Evolutionary conservation across 805 yeast species (phyloP).

Genomic region (Saccharomycopsis fermentans): DNA sequence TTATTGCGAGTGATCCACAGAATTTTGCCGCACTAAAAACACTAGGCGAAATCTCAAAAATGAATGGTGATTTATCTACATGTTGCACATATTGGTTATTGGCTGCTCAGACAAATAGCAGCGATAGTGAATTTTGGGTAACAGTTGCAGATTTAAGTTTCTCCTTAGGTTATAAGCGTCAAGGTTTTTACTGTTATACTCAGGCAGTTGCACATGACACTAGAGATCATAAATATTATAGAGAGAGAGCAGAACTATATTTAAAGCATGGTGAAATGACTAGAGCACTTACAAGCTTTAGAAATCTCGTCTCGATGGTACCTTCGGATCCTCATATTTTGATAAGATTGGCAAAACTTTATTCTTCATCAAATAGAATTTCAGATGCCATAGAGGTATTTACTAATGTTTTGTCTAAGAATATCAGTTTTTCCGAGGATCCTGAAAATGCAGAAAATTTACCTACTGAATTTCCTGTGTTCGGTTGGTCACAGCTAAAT

Average conservation of each 20-base stretch:
- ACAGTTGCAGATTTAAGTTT: slow-evolving; percentile 60
- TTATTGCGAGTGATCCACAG: slow-evolving; percentile 65
- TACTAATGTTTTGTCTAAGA: slow-evolving; percentile 49
- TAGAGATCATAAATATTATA: slow-evolving; percentile 44
- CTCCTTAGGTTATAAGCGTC: slow-evolving; percentile 58
- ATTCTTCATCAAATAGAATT: slow-evolving; percentile 43
- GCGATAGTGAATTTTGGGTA: slow-evolving; percentile 72
- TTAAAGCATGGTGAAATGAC: slow-evolving; percentile 55
- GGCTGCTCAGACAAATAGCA: slow-evolving; percentile 68
- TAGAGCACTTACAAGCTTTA: slow-evolving; percentile 66
- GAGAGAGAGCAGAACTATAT: slow-evolving; percentile 58
- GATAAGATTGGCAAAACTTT: slow-evolving; percentile 47
- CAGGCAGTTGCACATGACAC: slow-evolving; percentile 38
- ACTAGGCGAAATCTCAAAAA: slow-evolving; percentile 70
- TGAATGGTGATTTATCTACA: slow-evolving; percentile 56
- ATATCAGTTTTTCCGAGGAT: slow-evolving; percentile 28
- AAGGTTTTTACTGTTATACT: slow-evolving; percentile 70
- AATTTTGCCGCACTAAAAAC: slow-evolving; percentile 81
- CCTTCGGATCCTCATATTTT: slow-evolving; percentile 54
- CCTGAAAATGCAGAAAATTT: slow-evolving; percentile 20
- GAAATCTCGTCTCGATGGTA: slow-evolving; percentile 41
- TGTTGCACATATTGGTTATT: slow-evolving; percentile 74
- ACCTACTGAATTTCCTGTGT: slow-evolving; percentile 35
- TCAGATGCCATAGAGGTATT: slow-evolving; percentile 71
- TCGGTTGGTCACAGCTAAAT: slow-evolving; percentile 85